phyloP scores from a whole-genome alignment of 2,329 filamentous ascomycete species.

The Botrytis aclada region DNA sequence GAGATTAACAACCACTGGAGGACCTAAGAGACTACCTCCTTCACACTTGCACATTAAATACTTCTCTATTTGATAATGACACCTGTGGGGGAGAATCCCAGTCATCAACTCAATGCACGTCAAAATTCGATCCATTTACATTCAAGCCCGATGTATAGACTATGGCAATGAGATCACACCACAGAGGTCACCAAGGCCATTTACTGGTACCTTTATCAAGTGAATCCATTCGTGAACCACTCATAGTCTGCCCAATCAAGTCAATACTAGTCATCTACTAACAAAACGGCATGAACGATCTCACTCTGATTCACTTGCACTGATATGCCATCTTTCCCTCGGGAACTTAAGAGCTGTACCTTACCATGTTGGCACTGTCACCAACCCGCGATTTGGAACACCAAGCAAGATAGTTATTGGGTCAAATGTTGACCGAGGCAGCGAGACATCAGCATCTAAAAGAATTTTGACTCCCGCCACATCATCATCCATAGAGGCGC shows the following conservation, averaged over 20 bases:
- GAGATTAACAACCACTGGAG: neutral
- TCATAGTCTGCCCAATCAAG: neutral
- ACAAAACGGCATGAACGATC: neutral
- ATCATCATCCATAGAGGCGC: neutral
- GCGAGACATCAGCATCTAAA: neutral
- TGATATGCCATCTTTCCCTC: neutral
- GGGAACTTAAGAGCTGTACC: neutral
- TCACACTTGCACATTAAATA: neutral
- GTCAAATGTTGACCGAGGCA: neutral
- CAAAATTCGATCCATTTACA: neutral
- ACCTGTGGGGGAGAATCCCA: neutral
- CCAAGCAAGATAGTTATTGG: neutral
- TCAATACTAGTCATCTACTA: neutral
- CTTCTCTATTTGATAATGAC: neutral
- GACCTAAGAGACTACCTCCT: neutral
- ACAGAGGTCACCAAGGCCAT: neutral
- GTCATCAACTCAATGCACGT: neutral
- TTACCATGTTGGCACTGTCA: neutral
- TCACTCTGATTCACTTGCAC: neutral
- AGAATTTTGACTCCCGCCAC: neutral
- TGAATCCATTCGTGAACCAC: neutral
- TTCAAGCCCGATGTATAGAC: neutral
- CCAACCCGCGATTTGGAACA: neutral
- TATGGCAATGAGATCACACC: neutral
- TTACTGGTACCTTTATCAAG: neutral